A percentile compares a stretch with the other conserved stretches of the same genome.
These are phyloP conservation scores for Pelargonium nanum DNA, from an alignment of 345 rosid species.

Conservation along the genomic window DNA sequence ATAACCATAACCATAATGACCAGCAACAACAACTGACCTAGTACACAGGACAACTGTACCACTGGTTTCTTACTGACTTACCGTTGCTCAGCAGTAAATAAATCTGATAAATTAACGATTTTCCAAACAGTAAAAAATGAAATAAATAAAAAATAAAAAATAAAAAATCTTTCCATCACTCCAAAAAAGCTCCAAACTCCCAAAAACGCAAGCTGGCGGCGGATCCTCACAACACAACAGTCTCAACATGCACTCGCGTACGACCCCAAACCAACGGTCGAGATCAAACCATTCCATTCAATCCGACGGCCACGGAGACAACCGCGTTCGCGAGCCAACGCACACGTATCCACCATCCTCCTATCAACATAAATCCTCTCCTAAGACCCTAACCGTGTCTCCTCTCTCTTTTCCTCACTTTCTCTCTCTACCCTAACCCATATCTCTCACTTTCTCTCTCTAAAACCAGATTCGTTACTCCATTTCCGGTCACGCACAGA, in stretches of 20 bases:
- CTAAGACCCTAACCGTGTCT: constrained; percentile 18
- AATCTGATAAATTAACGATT: background rate
- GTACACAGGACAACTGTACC: no score
- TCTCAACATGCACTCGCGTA: no score
- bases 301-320: constrained; percentile 22
- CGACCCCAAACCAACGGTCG: constrained; percentile 25
- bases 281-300: constrained; percentile 1
- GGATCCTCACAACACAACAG: background rate
- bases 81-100: background rate
- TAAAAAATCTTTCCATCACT: background rate
- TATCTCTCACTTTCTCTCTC: constrained; percentile 1
- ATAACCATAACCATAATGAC: no score
- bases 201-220: background rate
- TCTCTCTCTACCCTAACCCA: constrained; percentile 5
- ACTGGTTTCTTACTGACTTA: background rate
- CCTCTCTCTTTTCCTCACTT: constrained; percentile 6
- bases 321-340: constrained; percentile 24
- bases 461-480: constrained; percentile 6
- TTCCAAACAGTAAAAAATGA: background rate
- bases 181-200: no score
- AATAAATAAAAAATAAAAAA: no score
- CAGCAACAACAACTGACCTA: no score
- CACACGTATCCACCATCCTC: constrained; percentile 9
- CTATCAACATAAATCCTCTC: constrained; percentile 2
- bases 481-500: background rate